Percentiles rank a stretch among this genome's conserved stretches.
Conservation (phyloP, 2,329 filamentous ascomycete species). For the Arthroderma sp. region DNA sequence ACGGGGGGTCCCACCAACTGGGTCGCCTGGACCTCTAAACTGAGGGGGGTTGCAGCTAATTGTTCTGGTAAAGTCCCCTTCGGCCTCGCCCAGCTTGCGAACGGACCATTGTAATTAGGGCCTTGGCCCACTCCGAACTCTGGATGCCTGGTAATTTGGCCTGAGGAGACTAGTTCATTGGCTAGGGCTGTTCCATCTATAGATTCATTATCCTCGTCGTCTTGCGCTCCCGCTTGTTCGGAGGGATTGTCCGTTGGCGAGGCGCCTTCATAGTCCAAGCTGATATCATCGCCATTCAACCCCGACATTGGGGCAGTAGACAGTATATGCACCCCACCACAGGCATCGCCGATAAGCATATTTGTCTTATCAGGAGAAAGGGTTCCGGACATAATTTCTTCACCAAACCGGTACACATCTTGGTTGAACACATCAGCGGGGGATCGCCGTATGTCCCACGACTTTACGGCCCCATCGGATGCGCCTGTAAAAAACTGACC, state of each 20-base stretch:
- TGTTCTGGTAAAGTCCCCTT: constrained; percentile 11
- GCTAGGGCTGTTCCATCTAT: not conserved
- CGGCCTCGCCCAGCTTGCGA: constrained; percentile 26
- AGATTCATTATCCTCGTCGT: not conserved
- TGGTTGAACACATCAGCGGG: constrained; percentile 38
- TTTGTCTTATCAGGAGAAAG: constrained; percentile 44
- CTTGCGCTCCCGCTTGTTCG: not conserved
- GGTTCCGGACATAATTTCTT: constrained; percentile 45
- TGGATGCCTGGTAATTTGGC: constrained; percentile 23
- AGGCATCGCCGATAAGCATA: constrained; percentile 45
- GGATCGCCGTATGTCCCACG: constrained; percentile 45
- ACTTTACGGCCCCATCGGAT: constrained; percentile 47
- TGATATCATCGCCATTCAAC: constrained; percentile 9
- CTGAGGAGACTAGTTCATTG: constrained; percentile 17
- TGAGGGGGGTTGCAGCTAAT: constrained; percentile 15
- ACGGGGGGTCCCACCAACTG: constrained; percentile 20
- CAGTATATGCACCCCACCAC: constrained; percentile 42
- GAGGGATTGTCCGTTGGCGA: constrained; percentile 8
- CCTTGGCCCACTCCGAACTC: constrained; percentile 29
- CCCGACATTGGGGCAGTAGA: constrained; percentile 20
- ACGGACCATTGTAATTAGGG: constrained; percentile 27
- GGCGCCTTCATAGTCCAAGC: constrained; percentile 15
- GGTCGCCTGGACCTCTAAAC: constrained; percentile 14
- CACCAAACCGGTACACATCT: constrained; percentile 36
- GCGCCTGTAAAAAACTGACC: constrained; percentile 46